These are phyloP conservation scores for Aspergillaceae sp. DNA, from an alignment of 2,329 filamentous ascomycete genomes.

Conservation along the genomic window DNA sequence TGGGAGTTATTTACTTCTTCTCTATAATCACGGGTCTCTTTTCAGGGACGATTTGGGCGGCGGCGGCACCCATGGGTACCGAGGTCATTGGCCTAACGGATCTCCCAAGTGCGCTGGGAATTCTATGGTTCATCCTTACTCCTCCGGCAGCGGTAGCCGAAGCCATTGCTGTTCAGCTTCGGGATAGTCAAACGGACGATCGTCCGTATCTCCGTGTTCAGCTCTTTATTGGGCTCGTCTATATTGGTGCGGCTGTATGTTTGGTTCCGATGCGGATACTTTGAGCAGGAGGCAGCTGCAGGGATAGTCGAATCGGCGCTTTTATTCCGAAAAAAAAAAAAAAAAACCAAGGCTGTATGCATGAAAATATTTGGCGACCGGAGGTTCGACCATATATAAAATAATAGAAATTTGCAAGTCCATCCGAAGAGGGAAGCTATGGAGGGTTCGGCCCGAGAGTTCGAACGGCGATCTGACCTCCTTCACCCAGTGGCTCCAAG, in stretches of 20 bases:
- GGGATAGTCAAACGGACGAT: conserved; percentile 21
- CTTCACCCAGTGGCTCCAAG: too few relatives aligned
- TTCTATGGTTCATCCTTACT: conserved; percentile 53
- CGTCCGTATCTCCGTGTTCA: conserved; percentile 34
- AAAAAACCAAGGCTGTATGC: too few relatives aligned
- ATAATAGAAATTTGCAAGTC: too few relatives aligned
- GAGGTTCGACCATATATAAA: too few relatives aligned
- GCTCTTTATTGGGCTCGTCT: conserved; percentile 55
- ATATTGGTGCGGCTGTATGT: conserved; percentile 46
- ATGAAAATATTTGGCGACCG: too few relatives aligned
- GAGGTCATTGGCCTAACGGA: conserved; percentile 54
- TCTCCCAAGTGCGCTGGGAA: conserved; percentile 48
- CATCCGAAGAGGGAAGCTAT: too few relatives aligned
- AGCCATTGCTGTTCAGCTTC: conserved; percentile 54
- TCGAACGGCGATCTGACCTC: too few relatives aligned
- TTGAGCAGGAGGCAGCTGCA: too few relatives aligned
- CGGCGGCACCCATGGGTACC: conserved; percentile 50
- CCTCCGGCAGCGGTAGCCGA: conserved; percentile 41
- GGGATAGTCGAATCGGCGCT: too few relatives aligned
- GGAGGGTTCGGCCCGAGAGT: too few relatives aligned
- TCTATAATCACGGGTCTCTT: conserved; percentile 50
- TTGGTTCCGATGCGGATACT: too few relatives aligned
- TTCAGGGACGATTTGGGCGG: conserved; percentile 53
- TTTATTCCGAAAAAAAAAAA: too few relatives aligned
- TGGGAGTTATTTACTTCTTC: conserved; percentile 52